Evolutionary conservation across 2,329 filamentous ascomycete species (phyloP).

Genomic region (Metarhizium robertsii): DNA sequence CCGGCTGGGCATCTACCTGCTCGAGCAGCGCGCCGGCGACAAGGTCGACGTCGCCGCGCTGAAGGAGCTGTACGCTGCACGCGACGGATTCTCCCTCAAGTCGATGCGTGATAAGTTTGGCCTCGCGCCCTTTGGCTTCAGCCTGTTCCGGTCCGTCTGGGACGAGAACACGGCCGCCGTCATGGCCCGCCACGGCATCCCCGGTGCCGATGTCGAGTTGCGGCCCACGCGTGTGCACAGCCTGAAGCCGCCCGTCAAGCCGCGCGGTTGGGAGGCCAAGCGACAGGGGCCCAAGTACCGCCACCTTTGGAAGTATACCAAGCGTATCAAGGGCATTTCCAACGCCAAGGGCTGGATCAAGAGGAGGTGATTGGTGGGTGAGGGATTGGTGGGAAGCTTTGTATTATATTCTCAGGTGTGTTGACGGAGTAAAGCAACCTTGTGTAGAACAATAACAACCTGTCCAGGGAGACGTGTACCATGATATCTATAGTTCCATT

Average conservation of each 20-base stretch:
- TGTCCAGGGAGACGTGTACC: no score
- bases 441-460: neutral
- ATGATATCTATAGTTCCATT: no score
- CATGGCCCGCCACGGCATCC: constrained; percentile 69
- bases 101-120: constrained; percentile 62
- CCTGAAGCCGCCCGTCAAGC: constrained; percentile 51
- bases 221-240: constrained; percentile 68
- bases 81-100: constrained; percentile 66
- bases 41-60: constrained; percentile 48
- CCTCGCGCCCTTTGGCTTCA: constrained; percentile 68
- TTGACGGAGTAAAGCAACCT: neutral
- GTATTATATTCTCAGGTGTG: constrained; percentile 8
- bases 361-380: constrained; percentile 19
- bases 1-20: constrained; percentile 71
- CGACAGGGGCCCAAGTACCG: constrained; percentile 55
- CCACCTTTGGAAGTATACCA: constrained; percentile 55
- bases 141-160: constrained; percentile 82
- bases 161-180: constrained; percentile 81
- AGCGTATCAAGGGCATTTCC: constrained; percentile 41
- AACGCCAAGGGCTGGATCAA: constrained; percentile 33
- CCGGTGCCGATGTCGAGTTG: constrained; percentile 75
- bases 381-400: neutral
- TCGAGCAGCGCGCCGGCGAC: constrained; percentile 63
- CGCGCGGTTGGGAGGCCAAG: constrained; percentile 58
- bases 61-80: constrained; percentile 38